Conservation (phyloP, 2,329 filamentous ascomycete genomes). For the Arthrobotrys sphaeroides region DNA sequence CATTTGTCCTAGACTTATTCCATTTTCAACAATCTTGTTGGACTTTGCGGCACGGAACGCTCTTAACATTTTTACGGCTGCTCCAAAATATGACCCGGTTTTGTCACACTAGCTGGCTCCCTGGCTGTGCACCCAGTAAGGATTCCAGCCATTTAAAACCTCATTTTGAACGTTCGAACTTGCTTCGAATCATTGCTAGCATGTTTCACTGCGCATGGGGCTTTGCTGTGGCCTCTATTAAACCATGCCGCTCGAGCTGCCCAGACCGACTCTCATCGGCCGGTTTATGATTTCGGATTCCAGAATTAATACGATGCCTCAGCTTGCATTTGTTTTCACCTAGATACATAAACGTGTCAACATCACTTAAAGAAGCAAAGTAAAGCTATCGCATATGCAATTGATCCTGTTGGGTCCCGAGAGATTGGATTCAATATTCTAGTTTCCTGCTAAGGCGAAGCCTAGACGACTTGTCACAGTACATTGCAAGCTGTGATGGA, state of each 20-base stretch:
- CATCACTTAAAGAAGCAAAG: background rate
- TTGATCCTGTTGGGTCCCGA: conserved; percentile 23
- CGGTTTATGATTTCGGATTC: no score
- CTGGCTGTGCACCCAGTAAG: conserved; percentile 21
- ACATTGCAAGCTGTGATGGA: background rate
- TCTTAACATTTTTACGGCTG: background rate
- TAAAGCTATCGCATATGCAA: background rate
- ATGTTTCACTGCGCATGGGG: conserved; percentile 16
- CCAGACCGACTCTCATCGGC: no score
- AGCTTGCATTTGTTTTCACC: no score
- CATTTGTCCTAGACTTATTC: background rate
- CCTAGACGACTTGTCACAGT: background rate
- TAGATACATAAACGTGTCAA: no score
- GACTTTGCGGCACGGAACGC: background rate
- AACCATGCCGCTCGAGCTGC: background rate
- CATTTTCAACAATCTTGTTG: background rate
- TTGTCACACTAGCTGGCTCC: background rate
- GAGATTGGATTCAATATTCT: background rate
- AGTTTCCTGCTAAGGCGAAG: background rate
- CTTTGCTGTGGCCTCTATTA: background rate
- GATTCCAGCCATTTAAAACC: background rate
- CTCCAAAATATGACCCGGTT: background rate
- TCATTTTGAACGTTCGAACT: background rate
- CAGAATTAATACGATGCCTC: no score
- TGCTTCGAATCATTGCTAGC: background rate